phyloP scores from a whole-genome alignment of 129 eudicot species.

The Escallonia rubra region DNA sequence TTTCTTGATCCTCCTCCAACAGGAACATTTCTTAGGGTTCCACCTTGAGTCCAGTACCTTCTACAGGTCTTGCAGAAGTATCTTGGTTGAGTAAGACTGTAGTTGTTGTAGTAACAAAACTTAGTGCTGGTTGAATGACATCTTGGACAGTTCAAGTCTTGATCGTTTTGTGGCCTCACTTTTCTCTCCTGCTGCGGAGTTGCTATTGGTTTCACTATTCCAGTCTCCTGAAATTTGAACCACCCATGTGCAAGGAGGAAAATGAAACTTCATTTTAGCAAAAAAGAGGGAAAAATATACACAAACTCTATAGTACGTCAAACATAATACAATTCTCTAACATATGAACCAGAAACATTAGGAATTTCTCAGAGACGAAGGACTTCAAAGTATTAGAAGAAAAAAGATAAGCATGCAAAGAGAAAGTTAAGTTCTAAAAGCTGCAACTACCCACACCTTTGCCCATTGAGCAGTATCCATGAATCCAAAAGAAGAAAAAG shows the following conservation, averaged over 20 bases:
- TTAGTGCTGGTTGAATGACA: constrained; percentile 44
- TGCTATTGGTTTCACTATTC: neutral
- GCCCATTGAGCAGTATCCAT: constrained; percentile 65
- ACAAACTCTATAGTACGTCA: neutral
- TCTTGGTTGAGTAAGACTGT: too few relatives aligned
- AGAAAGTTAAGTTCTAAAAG: neutral
- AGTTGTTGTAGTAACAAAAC: too few relatives aligned
- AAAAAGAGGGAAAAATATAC: neutral
- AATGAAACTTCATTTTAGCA: neutral
- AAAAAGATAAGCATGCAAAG: neutral
- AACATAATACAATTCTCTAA: neutral
- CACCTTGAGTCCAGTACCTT: constrained; percentile 89
- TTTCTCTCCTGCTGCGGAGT: constrained; percentile 26
- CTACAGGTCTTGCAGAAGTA: constrained; percentile 23
- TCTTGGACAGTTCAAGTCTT: constrained; percentile 62
- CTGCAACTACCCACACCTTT: constrained; percentile 25
- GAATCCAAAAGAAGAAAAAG: constrained; percentile 13
- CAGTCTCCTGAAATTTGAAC: constrained; percentile 23
- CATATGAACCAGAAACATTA: neutral
- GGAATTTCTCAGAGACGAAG: neutral
- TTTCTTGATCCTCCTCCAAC: constrained; percentile 88
- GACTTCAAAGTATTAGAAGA: neutral
- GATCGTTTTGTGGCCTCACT: constrained; percentile 48
- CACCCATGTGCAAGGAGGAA: neutral
- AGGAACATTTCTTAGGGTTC: constrained; percentile 76